Percentiles rank a stretch among this genome's conserved stretches.
Evolutionary conservation across 345 rosid genomes (phyloP).

Genomic region (Linum trigynum): DNA sequence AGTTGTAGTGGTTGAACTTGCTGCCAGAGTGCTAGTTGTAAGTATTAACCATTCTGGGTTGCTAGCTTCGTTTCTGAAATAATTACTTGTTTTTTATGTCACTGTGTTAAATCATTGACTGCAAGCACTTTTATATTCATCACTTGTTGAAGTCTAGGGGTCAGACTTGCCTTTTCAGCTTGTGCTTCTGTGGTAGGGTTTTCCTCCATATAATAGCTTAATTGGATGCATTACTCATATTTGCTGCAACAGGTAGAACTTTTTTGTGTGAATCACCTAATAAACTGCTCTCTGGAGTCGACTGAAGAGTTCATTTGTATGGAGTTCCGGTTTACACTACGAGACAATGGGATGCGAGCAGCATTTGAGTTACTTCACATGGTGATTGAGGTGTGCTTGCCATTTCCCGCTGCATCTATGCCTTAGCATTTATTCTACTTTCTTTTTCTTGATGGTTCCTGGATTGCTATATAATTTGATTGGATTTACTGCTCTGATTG

Average conservation of each 20-base stretch:
- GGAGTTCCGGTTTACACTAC: conserved; percentile 95
- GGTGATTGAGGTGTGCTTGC: conserved; percentile 83
- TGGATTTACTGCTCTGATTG: background rate
- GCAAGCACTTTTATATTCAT: background rate
- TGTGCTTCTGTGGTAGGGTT: no score
- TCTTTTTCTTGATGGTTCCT: background rate
- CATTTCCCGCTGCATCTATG: background rate
- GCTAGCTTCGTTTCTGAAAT: background rate
- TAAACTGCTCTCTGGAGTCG: conserved; percentile 98
- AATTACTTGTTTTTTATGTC: no score
- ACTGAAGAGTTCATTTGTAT: conserved; percentile 96
- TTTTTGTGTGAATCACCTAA: conserved; percentile 93
- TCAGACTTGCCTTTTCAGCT: background rate
- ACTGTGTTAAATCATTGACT: background rate
- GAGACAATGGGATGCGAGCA: conserved; percentile 97
- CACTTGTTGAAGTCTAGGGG: background rate
- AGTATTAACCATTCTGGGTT: background rate
- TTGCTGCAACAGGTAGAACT: conserved; percentile 70
- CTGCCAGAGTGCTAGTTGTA: background rate
- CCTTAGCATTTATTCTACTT: background rate
- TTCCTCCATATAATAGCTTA: background rate
- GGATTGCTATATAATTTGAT: background rate
- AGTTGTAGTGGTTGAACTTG: background rate
- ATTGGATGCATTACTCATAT: conserved; percentile 4
- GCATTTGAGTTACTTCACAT: conserved; percentile 98